phyloP scores from a whole-genome alignment of 2,329 filamentous ascomycete genomes.

The Aspergillus costaricaensis region DNA sequence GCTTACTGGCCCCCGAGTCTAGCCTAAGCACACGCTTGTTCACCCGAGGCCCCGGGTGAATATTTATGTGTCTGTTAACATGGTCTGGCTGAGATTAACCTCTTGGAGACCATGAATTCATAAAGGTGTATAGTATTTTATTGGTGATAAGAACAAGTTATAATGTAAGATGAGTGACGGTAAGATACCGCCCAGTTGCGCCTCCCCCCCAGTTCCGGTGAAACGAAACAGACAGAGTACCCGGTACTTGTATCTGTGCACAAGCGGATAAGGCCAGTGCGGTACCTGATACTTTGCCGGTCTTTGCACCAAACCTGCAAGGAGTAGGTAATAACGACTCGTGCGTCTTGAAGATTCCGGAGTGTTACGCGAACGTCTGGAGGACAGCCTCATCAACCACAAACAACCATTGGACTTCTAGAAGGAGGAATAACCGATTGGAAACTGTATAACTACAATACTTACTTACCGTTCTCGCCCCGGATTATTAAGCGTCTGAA shows the following conservation, averaged over 20 bases:
- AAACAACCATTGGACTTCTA: neutral
- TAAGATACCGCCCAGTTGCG: too few relatives aligned
- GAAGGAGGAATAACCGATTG: neutral
- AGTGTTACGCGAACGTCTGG: constrained; percentile 6
- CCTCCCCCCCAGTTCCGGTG: neutral
- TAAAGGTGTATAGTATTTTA: neutral
- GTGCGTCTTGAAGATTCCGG: constrained; percentile 2
- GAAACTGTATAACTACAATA: neutral
- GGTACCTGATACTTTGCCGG: constrained; percentile 25
- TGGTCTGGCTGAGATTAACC: neutral
- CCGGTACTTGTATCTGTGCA: constrained; percentile 15
- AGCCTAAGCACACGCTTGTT: neutral
- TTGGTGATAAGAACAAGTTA: too few relatives aligned
- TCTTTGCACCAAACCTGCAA: constrained; percentile 11
- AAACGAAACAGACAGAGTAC: constrained; percentile 3
- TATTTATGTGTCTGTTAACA: neutral
- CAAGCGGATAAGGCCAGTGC: constrained; percentile 19
- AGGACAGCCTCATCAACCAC: neutral
- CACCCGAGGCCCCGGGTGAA: neutral
- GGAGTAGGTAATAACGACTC: constrained; percentile 6
- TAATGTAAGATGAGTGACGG: too few relatives aligned
- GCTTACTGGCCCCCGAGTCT: neutral
- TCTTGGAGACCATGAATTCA: neutral
- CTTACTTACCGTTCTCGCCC: neutral
- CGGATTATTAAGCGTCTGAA: constrained; percentile 3